Conservation (phyloP, 176 grass and related monocot genomes). For the Typha latifolia region DNA sequence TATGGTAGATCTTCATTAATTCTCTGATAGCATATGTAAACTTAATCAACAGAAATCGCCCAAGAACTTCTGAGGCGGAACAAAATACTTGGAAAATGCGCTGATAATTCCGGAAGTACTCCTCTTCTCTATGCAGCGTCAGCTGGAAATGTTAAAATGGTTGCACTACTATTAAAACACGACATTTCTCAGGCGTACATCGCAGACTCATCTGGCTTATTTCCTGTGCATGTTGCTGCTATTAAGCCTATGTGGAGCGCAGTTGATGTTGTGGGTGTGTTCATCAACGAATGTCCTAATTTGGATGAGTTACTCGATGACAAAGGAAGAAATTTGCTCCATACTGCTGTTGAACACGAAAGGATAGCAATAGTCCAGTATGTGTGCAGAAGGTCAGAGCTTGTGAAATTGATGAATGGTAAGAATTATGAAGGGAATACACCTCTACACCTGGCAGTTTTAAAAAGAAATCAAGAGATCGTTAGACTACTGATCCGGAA, state of each 20-base stretch:
- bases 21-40: background rate
- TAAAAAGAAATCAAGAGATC: background rate
- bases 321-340: slow-evolving; percentile 25
- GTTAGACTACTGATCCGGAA: slow-evolving; percentile 6
- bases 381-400: slow-evolving; percentile 10
- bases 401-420: slow-evolving; percentile 28
- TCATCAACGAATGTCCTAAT: background rate
- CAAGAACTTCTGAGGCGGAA: background rate
- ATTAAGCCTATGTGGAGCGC: too few species aligned
- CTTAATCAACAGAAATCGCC: background rate
- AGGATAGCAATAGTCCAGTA: slow-evolving; percentile 19
- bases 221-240: too few species aligned
- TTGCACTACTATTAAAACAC: background rate
- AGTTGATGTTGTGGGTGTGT: background rate
- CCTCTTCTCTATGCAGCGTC: slow-evolving; percentile 9
- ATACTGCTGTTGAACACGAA: slow-evolving; percentile 22
- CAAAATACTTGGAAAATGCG: background rate
- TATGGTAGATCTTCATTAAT: too few species aligned
- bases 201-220: too few species aligned
- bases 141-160: background rate
- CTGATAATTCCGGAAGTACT: background rate
- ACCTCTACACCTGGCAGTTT: slow-evolving; percentile 38
- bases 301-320: slow-evolving; percentile 3
- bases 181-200: too few species aligned
- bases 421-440: slow-evolving; percentile 26